Evolutionary conservation across 257 asterid genomes (phyloP), one percentile per base, ranked within the genome.

Genomic region (Solanum neorickii): DNA sequence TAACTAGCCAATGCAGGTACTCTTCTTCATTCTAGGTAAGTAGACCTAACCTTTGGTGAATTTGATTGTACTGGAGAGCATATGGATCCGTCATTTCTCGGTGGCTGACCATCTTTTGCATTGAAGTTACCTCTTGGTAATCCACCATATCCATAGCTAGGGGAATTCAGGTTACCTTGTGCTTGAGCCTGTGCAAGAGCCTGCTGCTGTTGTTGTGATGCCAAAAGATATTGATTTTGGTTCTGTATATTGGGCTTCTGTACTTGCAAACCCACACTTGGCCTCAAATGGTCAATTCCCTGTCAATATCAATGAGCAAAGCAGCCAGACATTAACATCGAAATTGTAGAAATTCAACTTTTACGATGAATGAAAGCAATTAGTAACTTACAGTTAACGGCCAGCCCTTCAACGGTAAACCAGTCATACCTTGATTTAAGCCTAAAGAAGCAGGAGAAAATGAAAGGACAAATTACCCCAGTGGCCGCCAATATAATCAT

Each of bases 391-490:
- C 99, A 12, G 99, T 97, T 88, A 96, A 87, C 39, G 99, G 99
- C 99, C 99, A 97, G 73, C 99, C 99, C 95, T 97, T 96, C 90
- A 97, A 91, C 74, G 99, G 99, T 90, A 97, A 95, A 88, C 97
- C 93, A 31, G 95, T 92, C 77, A 95, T 97, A 66, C 99, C 99
- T 92, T 94, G 99, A 91, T 91, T 95, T 87, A 97, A 90, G 49
- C 96, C 99, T 96, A 96, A 85, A 87, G 86, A 77, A 83, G 86
- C 52, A 46, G 91, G 80, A 59, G 83, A 76, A 76, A 86, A 52
- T 16, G 65, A 76, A 74, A 70, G n/a, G 82, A 86, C 52, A 60
- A 73, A 62, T 86, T 60, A 69, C 35, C 59, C 21, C 5, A 74
- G 41, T 47, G 39, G 35, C 39, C 20, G 69, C 29, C 69, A 82